Evolutionary conservation across 345 rosid species (phyloP).

Genomic region (Gossypium herbaceum): DNA sequence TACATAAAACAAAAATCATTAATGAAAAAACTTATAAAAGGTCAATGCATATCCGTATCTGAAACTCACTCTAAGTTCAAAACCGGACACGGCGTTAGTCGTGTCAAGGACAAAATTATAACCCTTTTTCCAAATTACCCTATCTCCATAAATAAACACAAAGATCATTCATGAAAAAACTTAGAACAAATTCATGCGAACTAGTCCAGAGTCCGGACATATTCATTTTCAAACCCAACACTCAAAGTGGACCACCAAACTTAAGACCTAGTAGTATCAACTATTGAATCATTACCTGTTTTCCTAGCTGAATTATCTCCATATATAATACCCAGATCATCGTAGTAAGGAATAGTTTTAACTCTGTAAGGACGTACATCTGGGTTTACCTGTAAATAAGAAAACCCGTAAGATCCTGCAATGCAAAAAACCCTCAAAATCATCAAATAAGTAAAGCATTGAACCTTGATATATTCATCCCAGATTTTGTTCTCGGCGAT

Average conservation of each 20-base stretch:
- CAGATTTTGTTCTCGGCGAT: slow-evolving; percentile 55
- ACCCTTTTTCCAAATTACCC: slow-evolving; percentile 50
- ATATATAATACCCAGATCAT: slow-evolving; percentile 46
- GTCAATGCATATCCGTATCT: no score
- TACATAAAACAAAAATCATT: slow-evolving; percentile 43
- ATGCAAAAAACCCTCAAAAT: background rate
- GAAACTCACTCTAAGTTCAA: no score
- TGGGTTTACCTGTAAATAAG: slow-evolving; percentile 45
- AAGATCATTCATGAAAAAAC: slow-evolving; percentile 9
- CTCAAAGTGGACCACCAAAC: background rate
- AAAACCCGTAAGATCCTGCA: slow-evolving; percentile 12
- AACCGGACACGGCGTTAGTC: no score
- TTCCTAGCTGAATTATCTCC: slow-evolving; percentile 42
- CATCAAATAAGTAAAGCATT: background rate
- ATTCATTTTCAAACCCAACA: background rate
- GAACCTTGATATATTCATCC: slow-evolving; percentile 76
- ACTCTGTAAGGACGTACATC: slow-evolving; percentile 55
- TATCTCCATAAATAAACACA: slow-evolving; percentile 42
- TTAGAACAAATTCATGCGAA: no score
- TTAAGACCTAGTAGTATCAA: background rate
- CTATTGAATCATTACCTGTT: slow-evolving; percentile 37
- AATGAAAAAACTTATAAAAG: no score
- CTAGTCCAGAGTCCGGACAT: background rate
- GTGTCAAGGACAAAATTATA: background rate
- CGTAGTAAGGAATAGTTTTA: slow-evolving; percentile 62